Percentiles rank a stretch among this genome's conserved stretches.
Evolutionary conservation across 805 yeast genomes (phyloP).

Genomic region (Komagataella kurtzmanii): DNA sequence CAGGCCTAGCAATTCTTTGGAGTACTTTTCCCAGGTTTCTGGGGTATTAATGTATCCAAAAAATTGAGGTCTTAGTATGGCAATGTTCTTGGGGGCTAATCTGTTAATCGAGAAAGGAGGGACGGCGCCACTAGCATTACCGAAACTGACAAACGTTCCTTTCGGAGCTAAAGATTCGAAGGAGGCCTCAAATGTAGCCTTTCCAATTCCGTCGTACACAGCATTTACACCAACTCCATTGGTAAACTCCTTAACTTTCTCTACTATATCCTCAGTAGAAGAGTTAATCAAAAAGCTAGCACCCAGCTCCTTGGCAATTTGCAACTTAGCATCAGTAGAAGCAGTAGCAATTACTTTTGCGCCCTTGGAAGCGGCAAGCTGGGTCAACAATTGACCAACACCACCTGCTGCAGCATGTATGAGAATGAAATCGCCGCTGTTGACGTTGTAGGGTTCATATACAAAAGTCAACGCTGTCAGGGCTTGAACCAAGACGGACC

Average conservation of each 20-base stretch:
- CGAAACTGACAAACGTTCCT: conserved; percentile 68
- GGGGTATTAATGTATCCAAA: conserved; percentile 34
- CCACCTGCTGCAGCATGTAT: conserved; percentile 97
- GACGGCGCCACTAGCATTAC: conserved; percentile 79
- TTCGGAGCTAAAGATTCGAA: conserved; percentile 46
- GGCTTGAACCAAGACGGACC: conserved; percentile 56
- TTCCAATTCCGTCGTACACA: conserved; percentile 66
- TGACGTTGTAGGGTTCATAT: conserved; percentile 49
- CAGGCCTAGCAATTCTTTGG: conserved; percentile 24
- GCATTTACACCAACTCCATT: conserved; percentile 55
- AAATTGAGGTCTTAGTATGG: conserved; percentile 51
- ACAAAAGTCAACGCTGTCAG: conserved; percentile 68
- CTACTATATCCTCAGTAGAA: conserved; percentile 39
- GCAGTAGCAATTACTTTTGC: conserved; percentile 81
- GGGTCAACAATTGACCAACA: conserved; percentile 63
- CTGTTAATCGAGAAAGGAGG: conserved; percentile 44
- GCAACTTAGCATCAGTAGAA: conserved; percentile 61
- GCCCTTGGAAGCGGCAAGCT: conserved; percentile 47
- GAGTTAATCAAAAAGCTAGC: conserved; percentile 61
- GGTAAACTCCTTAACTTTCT: conserved; percentile 45
- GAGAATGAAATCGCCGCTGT: conserved; percentile 58
- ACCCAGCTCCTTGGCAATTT: conserved; percentile 54
- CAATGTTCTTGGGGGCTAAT: conserved; percentile 50
- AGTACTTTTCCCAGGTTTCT: conserved; percentile 44
- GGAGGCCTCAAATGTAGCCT: conserved; percentile 59